Conservation (phyloP, 345 rosid genomes). For the Eucalyptus erythrocorys region DNA sequence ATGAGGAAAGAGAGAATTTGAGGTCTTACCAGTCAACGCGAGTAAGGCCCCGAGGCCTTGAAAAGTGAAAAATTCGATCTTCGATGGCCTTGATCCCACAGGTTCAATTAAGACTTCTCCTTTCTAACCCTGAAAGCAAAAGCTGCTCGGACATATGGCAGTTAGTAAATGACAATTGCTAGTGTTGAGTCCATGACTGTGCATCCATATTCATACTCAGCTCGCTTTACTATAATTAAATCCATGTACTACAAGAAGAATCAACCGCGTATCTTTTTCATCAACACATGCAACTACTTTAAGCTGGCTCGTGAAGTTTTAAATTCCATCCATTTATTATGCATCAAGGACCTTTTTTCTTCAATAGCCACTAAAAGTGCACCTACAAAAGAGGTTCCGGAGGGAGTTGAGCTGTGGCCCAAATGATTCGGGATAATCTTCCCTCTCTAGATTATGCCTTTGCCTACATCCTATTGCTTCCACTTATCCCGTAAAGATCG, state of each 20-base stretch:
- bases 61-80: constrained; percentile 44
- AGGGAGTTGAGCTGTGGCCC: background rate
- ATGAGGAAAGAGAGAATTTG: too few relatives aligned
- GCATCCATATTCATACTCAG: background rate
- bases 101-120: background rate
- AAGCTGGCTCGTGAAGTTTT: too few relatives aligned
- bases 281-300: too few relatives aligned
- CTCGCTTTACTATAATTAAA: background rate
- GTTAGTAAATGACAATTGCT: background rate
- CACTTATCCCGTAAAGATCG: background rate
- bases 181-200: rapidly evolving
- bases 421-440: background rate
- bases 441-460: background rate
- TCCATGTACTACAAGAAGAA: too few relatives aligned
- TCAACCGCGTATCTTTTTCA: too few relatives aligned
- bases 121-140: too few relatives aligned
- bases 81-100: constrained; percentile 22
- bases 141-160: background rate
- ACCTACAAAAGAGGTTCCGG: background rate
- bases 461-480: background rate
- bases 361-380: background rate
- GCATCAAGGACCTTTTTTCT: background rate
- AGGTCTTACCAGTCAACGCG: too few relatives aligned
- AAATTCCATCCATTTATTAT: too few relatives aligned
- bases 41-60: constrained; percentile 30